Evolutionary conservation across 2,329 filamentous ascomycete species (phyloP), one percentile per base, ranked within the genome.

Genomic region (Hypoxylon sp.): DNA sequence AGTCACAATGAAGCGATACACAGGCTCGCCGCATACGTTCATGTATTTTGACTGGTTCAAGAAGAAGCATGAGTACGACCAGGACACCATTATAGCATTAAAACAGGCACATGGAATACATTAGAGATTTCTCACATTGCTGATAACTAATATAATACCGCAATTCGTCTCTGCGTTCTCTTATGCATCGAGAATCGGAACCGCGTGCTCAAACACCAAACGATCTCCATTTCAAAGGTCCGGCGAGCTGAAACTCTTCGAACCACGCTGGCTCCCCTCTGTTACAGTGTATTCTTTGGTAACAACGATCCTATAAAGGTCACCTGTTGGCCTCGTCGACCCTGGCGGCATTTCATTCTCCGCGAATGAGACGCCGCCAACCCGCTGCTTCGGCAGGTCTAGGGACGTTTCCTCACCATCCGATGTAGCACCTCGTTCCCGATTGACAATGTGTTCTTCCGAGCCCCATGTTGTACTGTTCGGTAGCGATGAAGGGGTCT

Each of bases 11-110:
- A 81, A 80, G 71, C 73, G 82, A n/a, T 85, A 83, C 65, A 68
- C 74, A 1, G 82, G 82, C 0, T 80, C 83, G 30, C 83, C 83
- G 8, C 83, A 85, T 65, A 81, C 80, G 0, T 85, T 84, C 68
- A 82, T 82, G 81, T 72, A 67, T 46, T 70, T 69, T 16, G 43
- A 52, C 2, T 69, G 69, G 56, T 62, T 72, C 27, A 37, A 61
- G 39, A 71, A 74, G 69, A 79, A 79, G 69, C 55, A 72, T 12
- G 72, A 78, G 62, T 79, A 73, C 43, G 78, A 79, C 45, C 7
- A 51, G 16, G 78, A 80, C 43, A 73, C 76, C 0, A 71, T 78
- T 29, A 48, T 54, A 12, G 77, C 75, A 6, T 52, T 80, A 58
- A 75, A 68, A 53, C 61, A 70, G 9, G 78, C 77, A 0, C 78